phyloP scores from a whole-genome alignment of 1,139 yeast species.

The Komagataea norvegica region DNA sequence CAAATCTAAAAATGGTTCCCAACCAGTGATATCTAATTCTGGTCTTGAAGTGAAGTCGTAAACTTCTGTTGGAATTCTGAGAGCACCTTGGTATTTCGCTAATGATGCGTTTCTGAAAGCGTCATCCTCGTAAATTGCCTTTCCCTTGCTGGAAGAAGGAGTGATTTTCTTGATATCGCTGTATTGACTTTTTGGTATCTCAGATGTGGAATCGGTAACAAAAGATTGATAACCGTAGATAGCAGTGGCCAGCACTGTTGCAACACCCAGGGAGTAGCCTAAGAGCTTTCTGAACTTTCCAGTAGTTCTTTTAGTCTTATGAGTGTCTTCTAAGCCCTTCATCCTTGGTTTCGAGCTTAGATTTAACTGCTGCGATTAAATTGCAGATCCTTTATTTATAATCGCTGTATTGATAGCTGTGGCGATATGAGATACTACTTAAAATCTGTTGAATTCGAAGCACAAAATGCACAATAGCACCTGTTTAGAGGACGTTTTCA shows the following conservation, averaged over 20 bases:
- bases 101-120: constrained; percentile 42
- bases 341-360: too few species aligned
- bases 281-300: neutral
- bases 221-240: neutral
- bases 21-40: constrained; percentile 32
- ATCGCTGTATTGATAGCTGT: too few species aligned
- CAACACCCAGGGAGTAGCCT: neutral
- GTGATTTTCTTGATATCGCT: neutral
- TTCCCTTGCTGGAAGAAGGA: neutral
- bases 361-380: too few species aligned
- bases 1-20: constrained; percentile 42
- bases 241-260: neutral
- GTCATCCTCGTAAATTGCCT: neutral
- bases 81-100: constrained; percentile 45
- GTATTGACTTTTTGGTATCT: neutral
- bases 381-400: too few species aligned
- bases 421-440: too few species aligned
- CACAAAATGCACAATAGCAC: too few species aligned
- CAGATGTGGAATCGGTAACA: neutral
- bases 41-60: constrained; percentile 49
- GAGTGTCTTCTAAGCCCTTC: too few species aligned
- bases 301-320: too few species aligned
- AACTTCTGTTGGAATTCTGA: constrained; percentile 58
- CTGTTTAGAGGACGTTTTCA: too few species aligned
- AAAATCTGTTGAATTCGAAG: too few species aligned